A percentile compares a stretch with the other conserved stretches of the same genome.
phyloP scores from a whole-genome alignment of 2,329 filamentous ascomycete species.

The Cordyceps sp. region DNA sequence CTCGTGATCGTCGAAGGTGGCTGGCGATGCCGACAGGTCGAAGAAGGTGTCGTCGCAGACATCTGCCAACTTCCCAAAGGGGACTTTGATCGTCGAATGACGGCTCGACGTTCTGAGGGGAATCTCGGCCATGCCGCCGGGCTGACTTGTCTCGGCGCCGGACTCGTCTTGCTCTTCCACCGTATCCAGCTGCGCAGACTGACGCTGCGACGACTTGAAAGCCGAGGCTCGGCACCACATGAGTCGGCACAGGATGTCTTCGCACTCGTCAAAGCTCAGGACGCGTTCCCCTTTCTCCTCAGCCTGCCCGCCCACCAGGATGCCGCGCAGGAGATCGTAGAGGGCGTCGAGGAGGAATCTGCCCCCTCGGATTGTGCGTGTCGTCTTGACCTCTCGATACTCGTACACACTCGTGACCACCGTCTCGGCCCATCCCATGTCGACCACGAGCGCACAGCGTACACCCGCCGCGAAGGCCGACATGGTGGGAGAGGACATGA shows the following conservation, averaged over 20 bases:
- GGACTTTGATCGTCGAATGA: slow-evolving; percentile 41
- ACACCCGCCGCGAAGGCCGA: slow-evolving; percentile 63
- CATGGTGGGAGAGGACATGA: slow-evolving; percentile 65
- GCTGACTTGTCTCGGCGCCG: slow-evolving; percentile 15
- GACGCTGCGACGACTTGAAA: slow-evolving; percentile 14
- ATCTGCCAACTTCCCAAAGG: slow-evolving; percentile 54
- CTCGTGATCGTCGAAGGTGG: slow-evolving; percentile 73
- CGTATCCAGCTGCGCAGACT: slow-evolving; percentile 25
- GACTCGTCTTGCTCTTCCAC: slow-evolving; percentile 42
- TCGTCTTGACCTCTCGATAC: slow-evolving; percentile 62
- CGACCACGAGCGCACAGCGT: slow-evolving; percentile 71
- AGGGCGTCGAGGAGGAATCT: slow-evolving; percentile 55
- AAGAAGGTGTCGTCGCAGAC: slow-evolving; percentile 67
- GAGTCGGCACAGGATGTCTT: slow-evolving; percentile 60
- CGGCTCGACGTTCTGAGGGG: slow-evolving; percentile 28
- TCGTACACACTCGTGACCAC: slow-evolving; percentile 77
- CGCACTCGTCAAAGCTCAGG: slow-evolving; percentile 61
- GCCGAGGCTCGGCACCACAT: slow-evolving; percentile 49
- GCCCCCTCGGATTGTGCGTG: slow-evolving; percentile 57
- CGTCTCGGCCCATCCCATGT: slow-evolving; percentile 88
- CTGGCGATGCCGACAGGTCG: slow-evolving; percentile 28
- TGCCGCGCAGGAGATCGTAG: slow-evolving; percentile 38
- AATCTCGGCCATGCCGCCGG: slow-evolving; percentile 19
- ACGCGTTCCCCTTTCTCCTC: slow-evolving; percentile 15
- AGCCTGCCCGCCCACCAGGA: slow-evolving; percentile 13